Evolutionary conservation across 805 yeast genomes (phyloP).

Genomic region (Candida mattraensis): DNA sequence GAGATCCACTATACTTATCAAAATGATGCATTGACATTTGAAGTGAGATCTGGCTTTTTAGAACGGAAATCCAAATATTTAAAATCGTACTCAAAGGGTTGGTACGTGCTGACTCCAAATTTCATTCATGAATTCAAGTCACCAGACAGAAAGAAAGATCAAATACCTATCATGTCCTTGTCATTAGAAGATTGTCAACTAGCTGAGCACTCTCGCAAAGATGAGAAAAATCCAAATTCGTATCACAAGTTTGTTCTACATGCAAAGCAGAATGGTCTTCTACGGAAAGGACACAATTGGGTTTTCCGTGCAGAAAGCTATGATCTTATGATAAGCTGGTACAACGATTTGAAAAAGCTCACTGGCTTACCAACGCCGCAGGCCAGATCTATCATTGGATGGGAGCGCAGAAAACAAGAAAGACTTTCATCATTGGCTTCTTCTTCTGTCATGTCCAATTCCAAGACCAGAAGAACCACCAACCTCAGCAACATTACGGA

Average conservation of each 20-base stretch:
- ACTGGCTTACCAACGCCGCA: conserved; percentile 62
- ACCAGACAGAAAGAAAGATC: conserved; percentile 76
- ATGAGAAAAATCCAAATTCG: conserved; percentile 52
- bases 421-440: conserved; percentile 26
- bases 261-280: conserved; percentile 71
- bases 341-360: conserved; percentile 67
- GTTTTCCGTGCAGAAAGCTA: conserved; percentile 90
- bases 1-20: conserved; percentile 69
- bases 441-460: conserved; percentile 30
- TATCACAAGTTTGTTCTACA: conserved; percentile 76
- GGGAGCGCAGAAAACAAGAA: conserved; percentile 31
- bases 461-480: conserved; percentile 17
- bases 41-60: conserved; percentile 73
- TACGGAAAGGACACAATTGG: conserved; percentile 86
- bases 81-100: conserved; percentile 87
- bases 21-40: conserved; percentile 64
- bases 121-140: conserved; percentile 89
- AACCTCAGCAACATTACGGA: conserved; percentile 18
- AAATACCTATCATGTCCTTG: conserved; percentile 79
- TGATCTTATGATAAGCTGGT: conserved; percentile 82
- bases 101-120: conserved; percentile 87
- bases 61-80: conserved; percentile 90
- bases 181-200: conserved; percentile 77
- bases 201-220: conserved; percentile 78
- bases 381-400: conserved; percentile 51